These are phyloP conservation scores for Straminergon stramineum DNA, from an alignment of 225 moss, liverwort and hornwort genomes.

Conservation along the genomic window DNA sequence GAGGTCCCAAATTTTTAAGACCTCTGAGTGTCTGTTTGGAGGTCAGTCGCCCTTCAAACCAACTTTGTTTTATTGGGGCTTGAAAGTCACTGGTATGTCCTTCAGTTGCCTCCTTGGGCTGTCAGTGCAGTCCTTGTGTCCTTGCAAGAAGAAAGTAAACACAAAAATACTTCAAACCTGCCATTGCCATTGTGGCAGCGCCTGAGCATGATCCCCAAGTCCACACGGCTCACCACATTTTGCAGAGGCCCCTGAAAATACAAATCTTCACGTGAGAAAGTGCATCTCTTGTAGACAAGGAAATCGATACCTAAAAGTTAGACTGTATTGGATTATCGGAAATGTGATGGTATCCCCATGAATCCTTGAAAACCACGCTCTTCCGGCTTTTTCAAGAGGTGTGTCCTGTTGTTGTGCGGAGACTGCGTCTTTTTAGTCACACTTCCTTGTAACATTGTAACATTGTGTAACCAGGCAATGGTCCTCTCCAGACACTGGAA, in stretches of 20 bases:
- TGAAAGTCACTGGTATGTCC: background rate
- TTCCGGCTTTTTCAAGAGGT: background rate
- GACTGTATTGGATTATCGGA: background rate
- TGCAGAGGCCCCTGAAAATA: no score
- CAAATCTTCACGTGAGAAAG: background rate
- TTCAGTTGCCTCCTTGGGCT: background rate
- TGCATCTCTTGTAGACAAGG: background rate
- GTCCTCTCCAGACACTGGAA: background rate
- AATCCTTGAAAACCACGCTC: background rate
- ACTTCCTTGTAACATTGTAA: rapidly evolving
- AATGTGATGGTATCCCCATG: background rate
- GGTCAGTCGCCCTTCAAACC: background rate
- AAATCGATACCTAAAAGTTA: no score
- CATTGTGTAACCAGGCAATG: background rate
- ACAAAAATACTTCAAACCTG: background rate
- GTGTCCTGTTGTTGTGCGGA: background rate
- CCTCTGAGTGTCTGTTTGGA: background rate
- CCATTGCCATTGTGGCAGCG: background rate
- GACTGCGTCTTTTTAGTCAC: no score
- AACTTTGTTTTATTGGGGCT: background rate
- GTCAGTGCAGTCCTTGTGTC: background rate
- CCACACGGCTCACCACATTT: background rate
- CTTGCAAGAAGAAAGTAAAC: background rate
- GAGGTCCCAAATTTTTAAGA: background rate
- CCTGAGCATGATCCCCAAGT: background rate